Conservation (phyloP, 2,329 filamentous ascomycete species). For the Reticulascus tulasneorum region DNA sequence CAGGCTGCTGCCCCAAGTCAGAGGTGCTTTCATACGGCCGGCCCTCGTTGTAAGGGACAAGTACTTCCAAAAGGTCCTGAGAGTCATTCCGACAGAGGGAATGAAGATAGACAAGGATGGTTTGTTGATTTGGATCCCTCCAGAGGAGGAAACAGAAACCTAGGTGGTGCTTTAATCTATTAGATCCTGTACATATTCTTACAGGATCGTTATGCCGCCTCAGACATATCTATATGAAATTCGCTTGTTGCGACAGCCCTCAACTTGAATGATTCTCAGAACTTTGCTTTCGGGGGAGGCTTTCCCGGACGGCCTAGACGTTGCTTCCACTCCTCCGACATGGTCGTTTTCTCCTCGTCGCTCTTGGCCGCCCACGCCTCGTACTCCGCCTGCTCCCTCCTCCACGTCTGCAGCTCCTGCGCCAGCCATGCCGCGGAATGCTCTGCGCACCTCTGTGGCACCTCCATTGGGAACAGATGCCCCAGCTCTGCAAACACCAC, state of each 20-base stretch:
- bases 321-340: slow-evolving; percentile 51
- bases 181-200: slow-evolving; percentile 7
- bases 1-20: slow-evolving; percentile 64
- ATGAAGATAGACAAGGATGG: slow-evolving; percentile 64
- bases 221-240: background rate
- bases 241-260: too few species aligned
- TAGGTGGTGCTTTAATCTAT: too few species aligned
- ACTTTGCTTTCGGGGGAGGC: slow-evolving; percentile 15
- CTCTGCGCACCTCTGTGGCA: slow-evolving; percentile 62
- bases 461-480: slow-evolving; percentile 83
- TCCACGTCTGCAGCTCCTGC: slow-evolving; percentile 54
- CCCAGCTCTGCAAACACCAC: slow-evolving; percentile 63
- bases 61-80: slow-evolving; percentile 88
- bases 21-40: slow-evolving; percentile 66
- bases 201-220: background rate
- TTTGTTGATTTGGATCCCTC: slow-evolving; percentile 58
- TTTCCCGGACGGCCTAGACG: slow-evolving; percentile 39
- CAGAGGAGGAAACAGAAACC: slow-evolving; percentile 26
- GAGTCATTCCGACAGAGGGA: slow-evolving; percentile 73
- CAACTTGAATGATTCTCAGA: slow-evolving; percentile 2
- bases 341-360: slow-evolving; percentile 49
- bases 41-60: slow-evolving; percentile 76
- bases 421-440: slow-evolving; percentile 54
- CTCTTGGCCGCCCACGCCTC: slow-evolving; percentile 49
- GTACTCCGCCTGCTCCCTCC: slow-evolving; percentile 52